These are phyloP conservation scores for Calvatia gigantea DNA, from an alignment of 768 basidiomycete species.

Conservation along the genomic window DNA sequence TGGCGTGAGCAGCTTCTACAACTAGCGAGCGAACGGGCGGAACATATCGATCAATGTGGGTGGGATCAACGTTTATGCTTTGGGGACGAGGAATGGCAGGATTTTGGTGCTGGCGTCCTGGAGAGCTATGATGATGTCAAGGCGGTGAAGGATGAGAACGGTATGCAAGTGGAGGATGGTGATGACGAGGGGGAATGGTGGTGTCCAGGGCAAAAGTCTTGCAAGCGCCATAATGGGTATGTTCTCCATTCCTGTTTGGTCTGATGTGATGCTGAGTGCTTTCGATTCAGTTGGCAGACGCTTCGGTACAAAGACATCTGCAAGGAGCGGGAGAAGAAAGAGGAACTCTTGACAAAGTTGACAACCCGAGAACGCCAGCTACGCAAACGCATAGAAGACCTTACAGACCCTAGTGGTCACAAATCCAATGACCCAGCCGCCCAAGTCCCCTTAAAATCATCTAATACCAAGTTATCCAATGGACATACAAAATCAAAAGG, in stretches of 20 bases:
- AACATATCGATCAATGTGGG: slow-evolving; percentile 70
- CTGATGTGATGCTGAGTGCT: slow-evolving; percentile 3
- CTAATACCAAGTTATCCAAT: slow-evolving; percentile 40
- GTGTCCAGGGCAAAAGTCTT: slow-evolving; percentile 73
- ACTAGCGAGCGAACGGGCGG: slow-evolving; percentile 64
- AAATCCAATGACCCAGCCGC: slow-evolving; percentile 29
- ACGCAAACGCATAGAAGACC: slow-evolving; percentile 73
- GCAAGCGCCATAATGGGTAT: slow-evolving; percentile 77
- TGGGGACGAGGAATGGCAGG: slow-evolving; percentile 76
- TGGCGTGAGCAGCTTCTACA: slow-evolving; percentile 71
- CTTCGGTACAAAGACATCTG: slow-evolving; percentile 68
- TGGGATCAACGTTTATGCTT: slow-evolving; percentile 87
- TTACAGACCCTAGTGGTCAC: slow-evolving; percentile 47
- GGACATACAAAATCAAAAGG: slow-evolving; percentile 41
- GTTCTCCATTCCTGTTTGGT: slow-evolving; percentile 13
- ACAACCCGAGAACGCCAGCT: slow-evolving; percentile 77
- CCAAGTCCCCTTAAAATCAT: slow-evolving; percentile 30
- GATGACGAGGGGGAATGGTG: slow-evolving; percentile 63
- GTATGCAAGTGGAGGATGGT: slow-evolving; percentile 28
- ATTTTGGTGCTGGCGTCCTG: slow-evolving; percentile 61
- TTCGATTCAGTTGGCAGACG: slow-evolving; percentile 65
- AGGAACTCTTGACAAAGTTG: slow-evolving; percentile 60
- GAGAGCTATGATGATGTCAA: slow-evolving; percentile 61
- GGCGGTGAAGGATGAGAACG: slow-evolving; percentile 31
- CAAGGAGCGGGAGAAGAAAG: slow-evolving; percentile 75